phyloP scores from a whole-genome alignment of 371 early-diverging fungal species.

The Actinomortierella ambigua region DNA sequence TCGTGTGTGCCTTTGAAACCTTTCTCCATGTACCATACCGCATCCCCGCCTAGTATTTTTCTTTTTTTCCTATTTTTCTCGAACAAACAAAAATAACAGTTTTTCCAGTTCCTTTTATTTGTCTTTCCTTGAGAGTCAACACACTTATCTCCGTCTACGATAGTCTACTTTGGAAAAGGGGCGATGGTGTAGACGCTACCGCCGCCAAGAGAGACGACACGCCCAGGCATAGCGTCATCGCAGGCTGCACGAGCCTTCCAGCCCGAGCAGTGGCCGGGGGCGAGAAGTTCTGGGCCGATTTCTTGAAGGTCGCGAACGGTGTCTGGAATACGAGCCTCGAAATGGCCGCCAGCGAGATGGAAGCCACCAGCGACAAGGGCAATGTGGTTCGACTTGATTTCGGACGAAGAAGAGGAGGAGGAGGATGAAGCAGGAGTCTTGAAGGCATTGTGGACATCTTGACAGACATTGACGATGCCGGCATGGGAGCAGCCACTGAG shows the following conservation, averaged over 20 bases:
- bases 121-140: background rate
- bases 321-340: constrained; percentile 29
- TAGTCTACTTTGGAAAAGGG: too few species aligned
- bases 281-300: constrained; percentile 24
- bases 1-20: background rate
- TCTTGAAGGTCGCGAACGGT: constrained; percentile 32
- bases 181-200: constrained; percentile 33
- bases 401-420: too few species aligned
- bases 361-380: constrained; percentile 37
- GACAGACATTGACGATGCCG: constrained; percentile 39
- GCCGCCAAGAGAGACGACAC: constrained; percentile 26
- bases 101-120: background rate
- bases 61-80: background rate
- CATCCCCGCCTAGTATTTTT: too few species aligned
- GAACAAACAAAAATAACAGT: background rate
- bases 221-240: constrained; percentile 30
- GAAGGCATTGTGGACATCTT: constrained; percentile 32
- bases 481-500: constrained; percentile 38
- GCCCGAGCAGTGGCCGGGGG: constrained; percentile 44
- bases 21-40: background rate
- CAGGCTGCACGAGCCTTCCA: constrained; percentile 33
- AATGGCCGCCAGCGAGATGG: constrained; percentile 26
- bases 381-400: too few species aligned
- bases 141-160: background rate
- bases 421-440: too few species aligned